Conservation (phyloP, 225 moss, liverwort and hornwort genomes). For the Bryoerythrophyllum caledonicum region DNA sequence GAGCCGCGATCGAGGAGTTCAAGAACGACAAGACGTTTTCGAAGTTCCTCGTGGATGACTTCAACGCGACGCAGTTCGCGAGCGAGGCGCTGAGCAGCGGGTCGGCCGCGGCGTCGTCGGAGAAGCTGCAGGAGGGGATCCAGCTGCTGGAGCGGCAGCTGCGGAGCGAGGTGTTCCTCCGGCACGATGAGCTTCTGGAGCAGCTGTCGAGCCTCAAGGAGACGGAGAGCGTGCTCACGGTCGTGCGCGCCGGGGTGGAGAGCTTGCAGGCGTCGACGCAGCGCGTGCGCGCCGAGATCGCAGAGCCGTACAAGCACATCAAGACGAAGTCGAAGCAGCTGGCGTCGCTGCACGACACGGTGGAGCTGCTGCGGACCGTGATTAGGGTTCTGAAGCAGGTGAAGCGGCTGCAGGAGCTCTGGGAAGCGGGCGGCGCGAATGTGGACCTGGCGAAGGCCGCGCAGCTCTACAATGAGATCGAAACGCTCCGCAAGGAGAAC, state of each 20-base stretch:
- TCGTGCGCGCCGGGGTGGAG: slow-evolving; percentile 83
- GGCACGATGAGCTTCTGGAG: slow-evolving; percentile 88
- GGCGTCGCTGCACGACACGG: slow-evolving; percentile 83
- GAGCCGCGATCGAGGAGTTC: slow-evolving; percentile 85
- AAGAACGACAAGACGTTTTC: slow-evolving; percentile 79
- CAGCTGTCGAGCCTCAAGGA: slow-evolving; percentile 94
- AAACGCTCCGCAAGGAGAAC: slow-evolving; percentile 74
- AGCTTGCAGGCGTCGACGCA: slow-evolving; percentile 91
- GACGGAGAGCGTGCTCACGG: slow-evolving; percentile 92
- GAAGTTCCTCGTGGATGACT: slow-evolving; percentile 85
- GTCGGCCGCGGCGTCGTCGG: slow-evolving; percentile 91
- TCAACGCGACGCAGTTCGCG: slow-evolving; percentile 90
- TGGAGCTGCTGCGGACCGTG: slow-evolving; percentile 87
- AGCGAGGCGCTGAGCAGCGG: slow-evolving; percentile 89
- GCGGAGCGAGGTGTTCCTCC: slow-evolving; percentile 77
- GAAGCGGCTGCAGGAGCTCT: slow-evolving; percentile 81
- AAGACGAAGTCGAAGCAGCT: slow-evolving; percentile 83
- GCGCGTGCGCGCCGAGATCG: slow-evolving; percentile 91
- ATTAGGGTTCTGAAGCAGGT: slow-evolving; percentile 80
- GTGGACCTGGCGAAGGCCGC: slow-evolving; percentile 92
- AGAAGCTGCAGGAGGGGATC: slow-evolving; percentile 94
- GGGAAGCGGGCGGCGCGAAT: slow-evolving; percentile 72
- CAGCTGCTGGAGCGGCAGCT: slow-evolving; percentile 94
- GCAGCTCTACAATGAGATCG: slow-evolving; percentile 84
- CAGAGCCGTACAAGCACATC: slow-evolving; percentile 95